Percentiles rank a stretch among this genome's conserved stretches.
Conservation (phyloP, 2,329 filamentous ascomycete species). For the Venturia oleaginea region DNA sequence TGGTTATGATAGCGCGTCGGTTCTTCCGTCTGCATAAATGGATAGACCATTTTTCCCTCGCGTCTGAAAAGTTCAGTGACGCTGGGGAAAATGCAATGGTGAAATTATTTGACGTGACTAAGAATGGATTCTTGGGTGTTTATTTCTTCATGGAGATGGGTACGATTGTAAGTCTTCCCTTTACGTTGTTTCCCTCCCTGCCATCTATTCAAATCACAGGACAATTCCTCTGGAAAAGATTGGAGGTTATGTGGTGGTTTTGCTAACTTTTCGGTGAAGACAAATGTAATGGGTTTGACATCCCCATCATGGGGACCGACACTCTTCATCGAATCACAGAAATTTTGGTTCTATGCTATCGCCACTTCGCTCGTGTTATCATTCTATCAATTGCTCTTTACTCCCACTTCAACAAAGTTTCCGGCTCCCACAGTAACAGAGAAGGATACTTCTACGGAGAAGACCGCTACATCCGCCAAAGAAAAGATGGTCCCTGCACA, state of each 20-base stretch:
- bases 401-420: neutral
- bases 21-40: conserved; percentile 11
- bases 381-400: neutral
- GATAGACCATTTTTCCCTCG: conserved; percentile 6
- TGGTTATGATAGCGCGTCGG: conserved; percentile 7
- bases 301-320: conserved; percentile 32
- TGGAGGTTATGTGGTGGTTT: too few relatives aligned
- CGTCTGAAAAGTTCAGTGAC: neutral
- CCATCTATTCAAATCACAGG: too few relatives aligned
- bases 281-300: conserved; percentile 43
- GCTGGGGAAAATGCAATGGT: neutral
- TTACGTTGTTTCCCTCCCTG: neutral
- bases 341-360: conserved; percentile 61
- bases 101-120: conserved; percentile 5
- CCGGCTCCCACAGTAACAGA: neutral
- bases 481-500: neutral
- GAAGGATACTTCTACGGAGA: neutral
- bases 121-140: conserved; percentile 3
- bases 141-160: conserved; percentile 9
- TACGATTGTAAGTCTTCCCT: neutral
- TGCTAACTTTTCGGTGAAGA: conserved; percentile 10
- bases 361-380: conserved; percentile 17
- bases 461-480: neutral
- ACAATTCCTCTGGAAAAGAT: too few relatives aligned
- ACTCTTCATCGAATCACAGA: conserved; percentile 52